These are phyloP conservation scores for Mytilinidion resinicola DNA, from an alignment of 495 filamentous ascomycete species.

Conservation along the genomic window DNA sequence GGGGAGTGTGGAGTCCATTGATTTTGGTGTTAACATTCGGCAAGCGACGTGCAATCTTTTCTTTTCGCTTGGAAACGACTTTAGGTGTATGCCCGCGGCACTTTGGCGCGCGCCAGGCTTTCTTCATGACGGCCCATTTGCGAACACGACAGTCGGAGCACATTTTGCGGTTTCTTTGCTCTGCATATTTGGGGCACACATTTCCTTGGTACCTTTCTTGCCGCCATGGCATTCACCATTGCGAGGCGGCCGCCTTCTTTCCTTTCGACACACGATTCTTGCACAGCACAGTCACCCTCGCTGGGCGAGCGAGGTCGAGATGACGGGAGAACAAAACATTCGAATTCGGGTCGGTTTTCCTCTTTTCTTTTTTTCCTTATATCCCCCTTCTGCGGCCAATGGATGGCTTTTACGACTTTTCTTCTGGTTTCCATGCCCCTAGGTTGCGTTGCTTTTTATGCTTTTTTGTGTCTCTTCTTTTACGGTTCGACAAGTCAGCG, in stretches of 20 bases:
- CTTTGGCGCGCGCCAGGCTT: not conserved
- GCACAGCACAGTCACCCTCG: too few relatives aligned
- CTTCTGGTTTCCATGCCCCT: not conserved
- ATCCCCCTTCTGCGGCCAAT: not conserved
- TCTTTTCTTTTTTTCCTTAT: not conserved
- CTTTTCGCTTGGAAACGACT: not conserved
- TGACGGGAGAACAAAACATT: not conserved
- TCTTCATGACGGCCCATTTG: not conserved
- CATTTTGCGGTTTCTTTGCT: too few relatives aligned
- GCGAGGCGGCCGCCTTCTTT: not conserved
- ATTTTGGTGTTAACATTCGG: not conserved
- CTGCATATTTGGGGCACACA: not conserved
- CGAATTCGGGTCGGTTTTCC: not conserved
- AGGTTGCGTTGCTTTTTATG: not conserved
- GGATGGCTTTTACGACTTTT: not conserved
- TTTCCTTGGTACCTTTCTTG: not conserved
- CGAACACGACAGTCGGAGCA: not conserved
- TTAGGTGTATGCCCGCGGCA: not conserved
- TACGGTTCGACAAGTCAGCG: too few relatives aligned
- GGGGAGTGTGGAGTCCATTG: not conserved
- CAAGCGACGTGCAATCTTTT: not conserved
- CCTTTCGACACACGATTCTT: too few relatives aligned
- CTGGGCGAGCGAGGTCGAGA: too few relatives aligned
- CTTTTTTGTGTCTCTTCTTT: not conserved
- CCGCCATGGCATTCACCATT: not conserved